These are phyloP conservation scores for Ophiostoma sp. DNA, from an alignment of 2,329 filamentous ascomycete genomes.

Conservation along the genomic window DNA sequence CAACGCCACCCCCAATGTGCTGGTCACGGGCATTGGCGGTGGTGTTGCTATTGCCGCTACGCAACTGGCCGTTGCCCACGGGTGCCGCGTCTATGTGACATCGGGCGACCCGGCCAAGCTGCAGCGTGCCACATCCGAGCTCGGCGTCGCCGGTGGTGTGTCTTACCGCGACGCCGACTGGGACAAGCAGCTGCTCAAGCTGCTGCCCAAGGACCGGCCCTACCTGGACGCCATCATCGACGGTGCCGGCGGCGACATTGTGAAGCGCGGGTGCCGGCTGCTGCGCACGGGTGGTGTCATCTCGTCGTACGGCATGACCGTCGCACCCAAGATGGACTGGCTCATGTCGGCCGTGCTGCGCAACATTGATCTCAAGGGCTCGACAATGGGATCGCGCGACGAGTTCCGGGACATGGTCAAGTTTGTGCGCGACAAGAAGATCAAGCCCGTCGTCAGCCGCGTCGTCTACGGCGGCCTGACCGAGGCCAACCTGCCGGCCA, in stretches of 20 bases:
- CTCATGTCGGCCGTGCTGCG: conserved; percentile 75
- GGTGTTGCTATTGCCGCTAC: conserved; percentile 81
- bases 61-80: conserved; percentile 69
- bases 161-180: conserved; percentile 72
- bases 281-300: conserved; percentile 82
- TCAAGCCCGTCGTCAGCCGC: conserved; percentile 72
- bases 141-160: conserved; percentile 80
- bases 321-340: conserved; percentile 79
- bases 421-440: conserved; percentile 64
- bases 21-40: conserved; percentile 88
- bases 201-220: conserved; percentile 60
- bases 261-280: conserved; percentile 61
- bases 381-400: conserved; percentile 83
- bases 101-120: conserved; percentile 72
- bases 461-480: conserved; percentile 54
- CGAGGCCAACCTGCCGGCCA: conserved; percentile 68
- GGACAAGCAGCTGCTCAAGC: conserved; percentile 66
- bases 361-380: conserved; percentile 81
- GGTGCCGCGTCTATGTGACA: conserved; percentile 76
- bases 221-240: conserved; percentile 82
- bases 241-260: conserved; percentile 80
- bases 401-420: conserved; percentile 87
- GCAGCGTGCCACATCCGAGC: conserved; percentile 54
- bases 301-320: conserved; percentile 85
- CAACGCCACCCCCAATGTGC: conserved; percentile 61